phyloP scores from a whole-genome alignment of 345 rosid genomes.

The Eucalyptus brandiana region DNA sequence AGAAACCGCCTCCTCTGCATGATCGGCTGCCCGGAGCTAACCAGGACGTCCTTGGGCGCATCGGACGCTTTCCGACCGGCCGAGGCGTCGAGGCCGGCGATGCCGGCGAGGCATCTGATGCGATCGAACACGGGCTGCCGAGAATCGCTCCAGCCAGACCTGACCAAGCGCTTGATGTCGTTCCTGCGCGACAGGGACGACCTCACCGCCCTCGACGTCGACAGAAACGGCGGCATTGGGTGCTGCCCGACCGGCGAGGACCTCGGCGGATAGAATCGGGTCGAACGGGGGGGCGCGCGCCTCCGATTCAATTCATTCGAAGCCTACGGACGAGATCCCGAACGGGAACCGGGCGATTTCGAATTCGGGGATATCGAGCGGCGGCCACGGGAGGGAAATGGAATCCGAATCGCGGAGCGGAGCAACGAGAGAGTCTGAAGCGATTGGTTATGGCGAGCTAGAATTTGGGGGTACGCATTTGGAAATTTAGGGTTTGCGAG shows the following conservation, averaged over 20 bases:
- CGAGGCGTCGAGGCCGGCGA: conserved; percentile 18
- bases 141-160: not conserved
- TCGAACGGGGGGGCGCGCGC: not conserved
- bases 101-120: conserved; percentile 23
- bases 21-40: not conserved
- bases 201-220: conserved; percentile 29
- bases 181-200: conserved; percentile 21
- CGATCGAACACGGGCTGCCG: conserved; percentile 8
- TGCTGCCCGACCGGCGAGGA: not conserved
- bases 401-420: not conserved
- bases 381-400: not conserved
- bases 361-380: not conserved
- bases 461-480: not conserved
- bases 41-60: conserved; percentile 1
- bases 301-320: not conserved
- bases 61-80: not conserved
- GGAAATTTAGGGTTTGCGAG: not conserved
- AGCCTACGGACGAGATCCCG: not conserved
- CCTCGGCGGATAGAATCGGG: not conserved
- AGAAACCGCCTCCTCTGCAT: conserved; percentile 63
- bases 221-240: conserved; percentile 54
- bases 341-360: not conserved
- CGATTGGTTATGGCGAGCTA: not conserved
- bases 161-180: conserved; percentile 10
- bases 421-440: not conserved